Evolutionary conservation across 805 yeast species (phyloP).

Genomic region (Sugiyamaella qingdaonensis): DNA sequence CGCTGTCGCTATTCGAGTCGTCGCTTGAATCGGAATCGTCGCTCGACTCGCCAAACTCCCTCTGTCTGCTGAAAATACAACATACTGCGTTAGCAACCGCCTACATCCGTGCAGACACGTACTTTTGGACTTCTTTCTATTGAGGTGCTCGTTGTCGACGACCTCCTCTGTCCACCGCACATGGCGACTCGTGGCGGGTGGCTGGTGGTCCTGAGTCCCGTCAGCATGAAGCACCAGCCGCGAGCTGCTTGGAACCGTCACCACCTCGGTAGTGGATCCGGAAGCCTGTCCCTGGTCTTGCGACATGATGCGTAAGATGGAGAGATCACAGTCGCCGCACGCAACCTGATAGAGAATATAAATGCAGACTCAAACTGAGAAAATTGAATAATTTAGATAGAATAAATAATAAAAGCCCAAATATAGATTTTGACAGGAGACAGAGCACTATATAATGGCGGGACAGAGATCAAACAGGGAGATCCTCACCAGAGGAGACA

Average conservation of each 20-base stretch:
- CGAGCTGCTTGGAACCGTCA: neutral
- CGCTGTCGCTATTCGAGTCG: slow-evolving; percentile 26
- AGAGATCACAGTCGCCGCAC: neutral
- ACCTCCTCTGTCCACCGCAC: slow-evolving; percentile 86
- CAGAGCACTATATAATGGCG: slow-evolving; percentile 16
- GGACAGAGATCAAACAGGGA: slow-evolving; percentile 54
- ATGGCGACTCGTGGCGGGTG: slow-evolving; percentile 36
- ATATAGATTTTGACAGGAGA: neutral
- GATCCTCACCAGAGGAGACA: slow-evolving; percentile 77
- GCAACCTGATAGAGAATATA: too few relatives aligned
- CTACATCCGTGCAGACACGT: neutral
- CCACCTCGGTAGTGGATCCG: neutral
- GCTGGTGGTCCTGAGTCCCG: neutral
- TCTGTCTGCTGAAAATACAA: slow-evolving; percentile 52
- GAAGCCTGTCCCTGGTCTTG: neutral
- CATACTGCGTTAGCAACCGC: slow-evolving; percentile 38
- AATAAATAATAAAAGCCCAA: neutral
- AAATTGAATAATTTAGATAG: neutral
- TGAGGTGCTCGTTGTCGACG: slow-evolving; percentile 84
- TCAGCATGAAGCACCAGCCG: slow-evolving; percentile 12
- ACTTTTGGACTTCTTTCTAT: slow-evolving; percentile 79
- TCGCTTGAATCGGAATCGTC: slow-evolving; percentile 29
- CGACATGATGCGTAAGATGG: neutral
- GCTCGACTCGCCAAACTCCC: slow-evolving; percentile 37
- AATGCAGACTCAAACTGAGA: neutral